Evolutionary conservation across 768 basidiomycete species (phyloP).

Genomic region (Phlebiopsis flavidoalba): DNA sequence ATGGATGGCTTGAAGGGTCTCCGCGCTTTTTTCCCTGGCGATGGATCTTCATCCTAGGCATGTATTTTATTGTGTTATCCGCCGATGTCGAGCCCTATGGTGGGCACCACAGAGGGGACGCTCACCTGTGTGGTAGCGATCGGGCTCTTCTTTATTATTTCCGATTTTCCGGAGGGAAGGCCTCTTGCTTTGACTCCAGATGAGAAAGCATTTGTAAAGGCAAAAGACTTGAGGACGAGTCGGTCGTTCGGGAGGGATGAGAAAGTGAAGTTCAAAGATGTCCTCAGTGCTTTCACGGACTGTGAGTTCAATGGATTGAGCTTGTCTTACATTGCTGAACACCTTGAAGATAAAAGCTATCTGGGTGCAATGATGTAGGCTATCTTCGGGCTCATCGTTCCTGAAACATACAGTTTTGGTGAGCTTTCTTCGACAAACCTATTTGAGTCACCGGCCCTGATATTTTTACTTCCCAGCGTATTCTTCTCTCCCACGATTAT

Average conservation of each 20-base stretch:
- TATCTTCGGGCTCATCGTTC: conserved; percentile 24
- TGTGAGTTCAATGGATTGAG: conserved; percentile 13
- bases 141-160: conserved; percentile 28
- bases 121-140: conserved; percentile 30
- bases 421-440: neutral
- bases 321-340: neutral
- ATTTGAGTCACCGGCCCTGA: neutral
- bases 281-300: conserved; percentile 22
- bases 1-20: conserved; percentile 27
- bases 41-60: conserved; percentile 30
- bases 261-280: conserved; percentile 15
- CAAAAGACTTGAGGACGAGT: conserved; percentile 26
- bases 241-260: conserved; percentile 21
- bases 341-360: conserved; percentile 20
- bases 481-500: conserved; percentile 17
- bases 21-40: conserved; percentile 27
- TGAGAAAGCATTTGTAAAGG: conserved; percentile 26
- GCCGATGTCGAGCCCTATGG: neutral
- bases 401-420: conserved; percentile 26
- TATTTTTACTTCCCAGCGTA: conserved; percentile 9
- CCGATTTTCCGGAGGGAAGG: conserved; percentile 27
- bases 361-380: conserved; percentile 27
- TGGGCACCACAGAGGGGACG: conserved; percentile 25
- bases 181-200: conserved; percentile 27
- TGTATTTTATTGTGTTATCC: too few species aligned